Conservation (phyloP, 2,329 filamentous ascomycete species). For the Calonectria multiphialidica region DNA sequence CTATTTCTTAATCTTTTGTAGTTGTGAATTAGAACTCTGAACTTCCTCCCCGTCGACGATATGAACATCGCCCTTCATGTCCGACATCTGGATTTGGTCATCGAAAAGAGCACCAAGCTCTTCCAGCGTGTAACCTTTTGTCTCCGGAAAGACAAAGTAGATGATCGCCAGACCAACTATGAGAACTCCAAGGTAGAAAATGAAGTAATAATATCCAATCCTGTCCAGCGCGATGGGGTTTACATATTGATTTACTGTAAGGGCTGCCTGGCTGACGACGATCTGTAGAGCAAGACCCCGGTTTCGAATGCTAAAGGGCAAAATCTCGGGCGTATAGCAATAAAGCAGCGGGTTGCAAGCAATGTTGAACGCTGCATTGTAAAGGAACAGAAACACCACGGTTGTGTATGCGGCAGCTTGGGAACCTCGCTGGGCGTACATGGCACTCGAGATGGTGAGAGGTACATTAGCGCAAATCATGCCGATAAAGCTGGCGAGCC, state of each 20-base stretch:
- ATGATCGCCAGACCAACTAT: not conserved
- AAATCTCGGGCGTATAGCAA: slow-evolving; percentile 4
- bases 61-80: not conserved
- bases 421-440: not conserved
- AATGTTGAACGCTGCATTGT: not conserved
- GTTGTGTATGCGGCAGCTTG: not conserved
- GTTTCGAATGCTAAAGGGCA: not conserved
- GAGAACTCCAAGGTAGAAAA: not conserved
- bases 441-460: not conserved
- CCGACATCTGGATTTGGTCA: not conserved
- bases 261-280: not conserved
- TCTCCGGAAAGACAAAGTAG: slow-evolving; percentile 9
- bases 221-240: slow-evolving; percentile 11
- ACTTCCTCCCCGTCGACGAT: not conserved
- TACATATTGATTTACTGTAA: slow-evolving; percentile 5
- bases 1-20: not conserved
- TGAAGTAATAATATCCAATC: slow-evolving; percentile 2
- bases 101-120: slow-evolving; percentile 9
- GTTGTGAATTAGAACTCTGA: not conserved
- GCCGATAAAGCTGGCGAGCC: slow-evolving; percentile 24
- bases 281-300: not conserved
- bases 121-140: not conserved
- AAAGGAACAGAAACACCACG: slow-evolving; percentile 8
- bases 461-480: slow-evolving; percentile 20
- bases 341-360: slow-evolving; percentile 5